Percentiles rank a stretch among this genome's conserved stretches.
phyloP scores from a whole-genome alignment of 2,329 filamentous ascomycete species.

The Podosphaera fusca region DNA sequence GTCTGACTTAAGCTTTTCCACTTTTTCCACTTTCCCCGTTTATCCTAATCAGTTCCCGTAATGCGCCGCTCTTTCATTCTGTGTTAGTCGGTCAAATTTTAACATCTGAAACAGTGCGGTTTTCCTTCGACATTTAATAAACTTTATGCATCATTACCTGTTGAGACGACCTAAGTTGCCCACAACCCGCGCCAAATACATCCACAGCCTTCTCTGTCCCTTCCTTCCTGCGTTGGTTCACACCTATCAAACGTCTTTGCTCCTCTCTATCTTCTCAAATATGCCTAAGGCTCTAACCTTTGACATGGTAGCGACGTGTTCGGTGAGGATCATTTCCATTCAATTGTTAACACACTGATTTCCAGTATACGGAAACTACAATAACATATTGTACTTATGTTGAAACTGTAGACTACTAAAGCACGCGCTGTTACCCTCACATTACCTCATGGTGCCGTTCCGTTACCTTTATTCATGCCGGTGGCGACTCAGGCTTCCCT shows the following conservation, averaged over 20 bases:
- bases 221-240: conserved; percentile 2
- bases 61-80: no score
- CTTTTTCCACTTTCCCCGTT: not conserved
- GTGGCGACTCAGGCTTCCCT: conserved; percentile 91
- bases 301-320: conserved; percentile 56
- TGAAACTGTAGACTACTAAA: conserved; percentile 51
- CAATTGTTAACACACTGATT: no score
- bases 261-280: conserved; percentile 1
- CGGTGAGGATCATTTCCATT: conserved; percentile 28
- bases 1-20: conserved; percentile 1
- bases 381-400: not conserved
- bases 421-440: conserved; percentile 72
- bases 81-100: not conserved
- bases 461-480: conserved; percentile 92
- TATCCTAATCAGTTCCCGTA: no score
- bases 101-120: no score
- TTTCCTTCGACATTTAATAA: no score
- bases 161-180: no score
- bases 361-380: no score
- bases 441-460: conserved; percentile 76
- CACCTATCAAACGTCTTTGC: conserved; percentile 4
- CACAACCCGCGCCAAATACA: no score
- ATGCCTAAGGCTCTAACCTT: conserved; percentile 51
- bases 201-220: not conserved
- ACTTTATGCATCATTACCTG: no score